A percentile compares a stretch with the other conserved stretches of the same genome.
Evolutionary conservation across 805 yeast genomes (phyloP).

Genomic region (Phaffomyces opuntiae): DNA sequence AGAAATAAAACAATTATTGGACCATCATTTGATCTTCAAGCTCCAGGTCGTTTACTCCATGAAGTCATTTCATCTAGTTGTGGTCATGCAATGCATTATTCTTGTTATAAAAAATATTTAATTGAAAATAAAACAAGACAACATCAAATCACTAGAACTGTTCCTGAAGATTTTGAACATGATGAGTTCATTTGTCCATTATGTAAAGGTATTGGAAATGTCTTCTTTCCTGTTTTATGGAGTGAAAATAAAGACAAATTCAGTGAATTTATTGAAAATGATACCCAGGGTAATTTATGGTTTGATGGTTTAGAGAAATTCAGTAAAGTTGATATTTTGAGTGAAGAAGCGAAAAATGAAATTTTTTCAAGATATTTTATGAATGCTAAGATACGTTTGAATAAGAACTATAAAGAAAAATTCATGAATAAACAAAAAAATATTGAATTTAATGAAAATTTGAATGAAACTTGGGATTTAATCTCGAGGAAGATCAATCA

Average conservation of each 20-base stretch:
- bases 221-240: slow-evolving; percentile 75
- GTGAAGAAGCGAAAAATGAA: not conserved
- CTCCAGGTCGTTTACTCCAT: slow-evolving; percentile 12
- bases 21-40: slow-evolving; percentile 55
- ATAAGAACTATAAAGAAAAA: too few species aligned
- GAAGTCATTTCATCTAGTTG: slow-evolving; percentile 53
- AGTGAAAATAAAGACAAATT: slow-evolving; percentile 33
- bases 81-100: slow-evolving; percentile 89
- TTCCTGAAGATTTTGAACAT: slow-evolving; percentile 65
- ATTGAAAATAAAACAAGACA: slow-evolving; percentile 47
- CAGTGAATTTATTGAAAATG: slow-evolving; percentile 5
- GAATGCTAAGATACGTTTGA: too few species aligned
- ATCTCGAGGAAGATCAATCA: slow-evolving; percentile 23
- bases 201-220: slow-evolving; percentile 80
- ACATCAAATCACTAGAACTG: slow-evolving; percentile 72
- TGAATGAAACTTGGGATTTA: slow-evolving; percentile 5
- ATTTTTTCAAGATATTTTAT: too few species aligned
- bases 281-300: slow-evolving; percentile 12
- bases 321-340: slow-evolving; percentile 4
- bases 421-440: too few species aligned
- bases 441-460: not conserved
- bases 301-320: slow-evolving; percentile 12
- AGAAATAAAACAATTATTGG: slow-evolving; percentile 46
- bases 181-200: slow-evolving; percentile 84
- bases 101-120: slow-evolving; percentile 64